phyloP scores from a whole-genome alignment of 371 early-diverging fungal genomes.

The Syncephalastrum racemosum region DNA sequence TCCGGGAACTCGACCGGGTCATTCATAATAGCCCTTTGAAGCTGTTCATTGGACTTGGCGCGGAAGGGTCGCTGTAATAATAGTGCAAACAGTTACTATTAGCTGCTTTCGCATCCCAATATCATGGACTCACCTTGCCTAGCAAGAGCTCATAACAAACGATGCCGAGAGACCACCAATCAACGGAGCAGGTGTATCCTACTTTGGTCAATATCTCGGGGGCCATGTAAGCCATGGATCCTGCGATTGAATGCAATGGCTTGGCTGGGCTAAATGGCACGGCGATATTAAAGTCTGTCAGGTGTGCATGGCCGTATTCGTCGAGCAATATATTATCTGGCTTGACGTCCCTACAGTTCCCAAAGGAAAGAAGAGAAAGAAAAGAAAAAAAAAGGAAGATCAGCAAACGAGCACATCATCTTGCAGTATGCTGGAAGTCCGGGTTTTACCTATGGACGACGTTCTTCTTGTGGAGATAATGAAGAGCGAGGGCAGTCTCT shows the following conservation, averaged over 20 bases:
- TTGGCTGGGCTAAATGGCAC: constrained; percentile 57
- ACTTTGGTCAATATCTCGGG: constrained; percentile 72
- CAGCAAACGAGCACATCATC: not conserved
- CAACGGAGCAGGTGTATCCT: constrained; percentile 68
- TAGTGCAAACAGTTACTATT: not conserved
- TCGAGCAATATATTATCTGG: constrained; percentile 91
- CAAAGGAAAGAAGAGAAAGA: not conserved
- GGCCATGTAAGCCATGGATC: constrained; percentile 76
- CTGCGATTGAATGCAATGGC: constrained; percentile 66
- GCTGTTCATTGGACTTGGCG: constrained; percentile 75
- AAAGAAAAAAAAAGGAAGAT: not conserved
- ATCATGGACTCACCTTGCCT: constrained; percentile 57
- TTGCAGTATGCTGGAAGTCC: not conserved
- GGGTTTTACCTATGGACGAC: constrained; percentile 57
- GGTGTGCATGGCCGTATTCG: constrained; percentile 76
- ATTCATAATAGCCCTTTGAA: constrained; percentile 65
- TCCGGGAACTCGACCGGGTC: constrained; percentile 64
- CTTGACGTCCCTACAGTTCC: constrained; percentile 67
- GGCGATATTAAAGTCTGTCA: constrained; percentile 89
- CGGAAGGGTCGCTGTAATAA: constrained; percentile 74
- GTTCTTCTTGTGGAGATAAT: constrained; percentile 63
- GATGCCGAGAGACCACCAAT: constrained; percentile 92
- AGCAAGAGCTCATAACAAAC: constrained; percentile 79
- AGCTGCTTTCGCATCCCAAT: not conserved
- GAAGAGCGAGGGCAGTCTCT: constrained; percentile 65